phyloP scores from a whole-genome alignment of 192 early-diverging fungal species.

The Backusella parvicylindrica region DNA sequence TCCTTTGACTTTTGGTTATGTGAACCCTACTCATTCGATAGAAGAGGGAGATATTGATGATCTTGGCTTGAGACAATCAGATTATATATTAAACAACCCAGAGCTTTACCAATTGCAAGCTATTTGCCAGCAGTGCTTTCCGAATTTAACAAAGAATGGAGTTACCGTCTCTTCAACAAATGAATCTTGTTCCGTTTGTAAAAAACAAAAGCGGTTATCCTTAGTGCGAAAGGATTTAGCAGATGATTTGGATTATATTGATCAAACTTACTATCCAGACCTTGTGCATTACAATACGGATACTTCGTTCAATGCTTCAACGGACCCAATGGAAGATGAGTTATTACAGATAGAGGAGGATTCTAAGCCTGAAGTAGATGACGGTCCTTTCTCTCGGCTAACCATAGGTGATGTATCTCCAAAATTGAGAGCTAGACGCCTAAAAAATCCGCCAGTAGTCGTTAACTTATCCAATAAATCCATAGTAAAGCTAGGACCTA shows the following conservation, averaged over 20 bases:
- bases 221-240: neutral
- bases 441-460: neutral
- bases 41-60: neutral
- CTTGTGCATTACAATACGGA: slow-evolving; percentile 1
- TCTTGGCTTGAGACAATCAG: neutral
- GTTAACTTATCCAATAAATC: slow-evolving; percentile 1
- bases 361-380: neutral
- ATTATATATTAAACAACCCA: slow-evolving; percentile 3
- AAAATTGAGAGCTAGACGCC: neutral
- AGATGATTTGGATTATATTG: slow-evolving; percentile 23
- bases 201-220: slow-evolving; percentile 1
- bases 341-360: slow-evolving; percentile 9
- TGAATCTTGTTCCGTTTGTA: neutral
- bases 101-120: neutral
- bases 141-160: neutral
- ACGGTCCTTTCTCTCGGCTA: neutral
- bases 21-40: neutral
- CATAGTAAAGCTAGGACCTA: slow-evolving; percentile 2
- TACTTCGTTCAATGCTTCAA: neutral
- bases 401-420: slow-evolving; percentile 7
- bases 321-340: slow-evolving; percentile 6
- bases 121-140: neutral
- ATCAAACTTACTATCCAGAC: slow-evolving; percentile 25
- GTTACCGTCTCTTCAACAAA: neutral
- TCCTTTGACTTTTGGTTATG: slow-evolving; percentile 5